Conservation (phyloP, 768 basidiomycete species). For the Mycena venus region DNA sequence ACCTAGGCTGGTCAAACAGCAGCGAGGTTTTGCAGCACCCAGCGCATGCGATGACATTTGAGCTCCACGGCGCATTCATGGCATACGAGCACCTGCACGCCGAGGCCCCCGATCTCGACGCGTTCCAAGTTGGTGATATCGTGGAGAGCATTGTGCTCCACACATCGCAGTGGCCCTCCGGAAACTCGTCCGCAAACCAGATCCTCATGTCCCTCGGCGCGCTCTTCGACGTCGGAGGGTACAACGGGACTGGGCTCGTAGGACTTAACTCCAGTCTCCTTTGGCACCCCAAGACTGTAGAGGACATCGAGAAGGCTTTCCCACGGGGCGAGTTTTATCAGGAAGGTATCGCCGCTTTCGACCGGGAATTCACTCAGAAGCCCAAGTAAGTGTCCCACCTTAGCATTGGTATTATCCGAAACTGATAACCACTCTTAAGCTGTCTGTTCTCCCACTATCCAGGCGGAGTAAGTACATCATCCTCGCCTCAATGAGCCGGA, state of each 20-base stretch:
- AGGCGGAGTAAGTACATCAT: background rate
- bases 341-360: background rate
- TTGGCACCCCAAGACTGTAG: background rate
- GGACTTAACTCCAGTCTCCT: background rate
- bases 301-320: background rate
- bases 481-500: background rate
- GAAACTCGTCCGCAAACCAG: background rate
- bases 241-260: background rate
- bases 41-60: background rate
- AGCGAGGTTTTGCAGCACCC: background rate
- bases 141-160: slow-evolving; percentile 8
- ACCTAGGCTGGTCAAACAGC: background rate
- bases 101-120: background rate
- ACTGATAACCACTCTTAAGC: no score
- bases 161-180: background rate
- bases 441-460: background rate
- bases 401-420: no score
- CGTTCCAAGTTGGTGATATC: slow-evolving; percentile 45
- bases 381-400: background rate
- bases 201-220: background rate
- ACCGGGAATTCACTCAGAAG: background rate
- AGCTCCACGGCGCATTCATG: background rate
- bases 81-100: slow-evolving; percentile 10
- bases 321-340: background rate
- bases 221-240: background rate